Base-by-base conservation (phyloP, 768 basidiomycete genomes). In the Candolleomyces eurysporus region DNA sequence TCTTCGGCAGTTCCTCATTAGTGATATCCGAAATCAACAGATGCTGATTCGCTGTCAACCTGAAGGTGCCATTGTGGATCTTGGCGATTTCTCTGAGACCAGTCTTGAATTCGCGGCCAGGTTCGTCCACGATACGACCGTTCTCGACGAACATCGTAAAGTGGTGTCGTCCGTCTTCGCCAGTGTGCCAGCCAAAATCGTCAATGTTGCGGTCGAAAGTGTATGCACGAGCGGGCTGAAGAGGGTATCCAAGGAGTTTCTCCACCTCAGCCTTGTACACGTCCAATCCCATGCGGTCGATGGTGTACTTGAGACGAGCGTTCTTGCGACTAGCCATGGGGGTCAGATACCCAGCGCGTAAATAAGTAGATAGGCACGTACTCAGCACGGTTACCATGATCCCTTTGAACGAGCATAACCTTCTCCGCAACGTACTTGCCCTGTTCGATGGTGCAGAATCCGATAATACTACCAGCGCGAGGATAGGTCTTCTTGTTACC, bases 401-500 rank as follows among this genome's bases (percentile, higher is more conserved):
- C 97, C 62, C 96, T 80, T 76, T 99, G 97, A 19, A 89, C 89
- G 51, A 97, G 75, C 89, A 99, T 90, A 68, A 99, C 84, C 71
- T 91, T 90, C 79, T 99, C 96, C 9, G 95, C 95, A 4, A 96
- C 89, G 61, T 84, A 78, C 67, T 83, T 83, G 57, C 92, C 95
- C 70, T 98, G 89, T 57, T 95, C 93, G 5, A 85, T 77, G 1
- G 90, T 92, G 68, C 94, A 94, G 82, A 98, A 99, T 55, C 97
- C 97, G 63, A 99, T 84, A 51, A 97, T 76, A 68, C 89, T 89
- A 31, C 86, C 94, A 49, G 88, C 74, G 57, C 97, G 89, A 50
- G 97, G 97, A 72, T 98, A 98, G 0, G 97, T 99, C 81, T 97
- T 96, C 81, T 98, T 98, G 82, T 94, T 96, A 39, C 94, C 94